Base-by-base conservation (phyloP, 345 rosid genomes). In the Erucastrum elatum region DNA sequence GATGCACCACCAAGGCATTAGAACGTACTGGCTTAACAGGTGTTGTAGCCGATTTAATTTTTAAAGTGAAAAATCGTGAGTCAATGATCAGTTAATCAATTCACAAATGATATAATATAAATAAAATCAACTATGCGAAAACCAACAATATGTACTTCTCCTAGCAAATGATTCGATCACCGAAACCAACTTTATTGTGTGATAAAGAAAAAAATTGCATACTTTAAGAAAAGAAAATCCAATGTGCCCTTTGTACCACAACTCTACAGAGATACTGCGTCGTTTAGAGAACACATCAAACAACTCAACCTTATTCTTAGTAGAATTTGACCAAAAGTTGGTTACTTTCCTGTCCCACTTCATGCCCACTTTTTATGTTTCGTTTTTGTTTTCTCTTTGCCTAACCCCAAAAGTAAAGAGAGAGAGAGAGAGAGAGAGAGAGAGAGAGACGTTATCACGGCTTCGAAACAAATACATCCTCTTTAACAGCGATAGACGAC, bases 401-500 rank as follows among this genome's bases (percentile, higher is more conserved):
- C 62, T 65, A 78, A 71, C 73, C 71, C 75, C 44, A 53, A 69
- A 77, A 35, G 59, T 49, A 15, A 53, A 53, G 8, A 62, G 3
- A 62, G 3, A 60, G 12, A 4, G 3, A 60, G 12, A 4, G 3
- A 53, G 8, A 62, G 3, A 62, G 3, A 60, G 12, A 4, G 3
- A n/a, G n/a, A n/a, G n/a, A n/a, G n/a, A 29, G 15, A 13, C 29
- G 70, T 62, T 74, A 74, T 80, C 62, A 74, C 78, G 71, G 66
- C 61, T 68, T 80, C 6, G 61, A 51, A 74, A 74, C 51, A 21
- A 70, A 27, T 0, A 68, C 27, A 37, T n/a, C 17, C 15, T 90
- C 98, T 83, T 89, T 90, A 33, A 83, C 88, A 72, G 64, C 35
- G 16, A 8, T 16, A 9, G 84, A 87, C 4, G 66, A 33, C 8